Evolutionary conservation across 2,329 filamentous ascomycete species (phyloP), one percentile per base, ranked within the genome.

Genomic region (Neofusicoccum kwambonambiense): DNA sequence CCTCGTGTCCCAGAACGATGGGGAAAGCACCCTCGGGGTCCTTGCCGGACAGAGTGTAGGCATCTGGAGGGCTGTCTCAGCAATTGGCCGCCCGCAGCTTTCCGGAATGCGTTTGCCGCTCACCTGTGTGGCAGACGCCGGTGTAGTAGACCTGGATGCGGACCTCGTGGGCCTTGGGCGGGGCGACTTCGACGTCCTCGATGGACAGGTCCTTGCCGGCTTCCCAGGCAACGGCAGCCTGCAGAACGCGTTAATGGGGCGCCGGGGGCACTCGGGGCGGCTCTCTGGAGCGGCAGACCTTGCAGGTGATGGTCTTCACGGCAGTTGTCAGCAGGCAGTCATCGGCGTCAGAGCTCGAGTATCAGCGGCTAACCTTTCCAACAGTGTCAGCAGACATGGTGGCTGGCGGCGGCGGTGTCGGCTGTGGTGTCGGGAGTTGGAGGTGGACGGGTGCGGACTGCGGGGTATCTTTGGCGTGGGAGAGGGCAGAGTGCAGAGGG

Each of bases 81-180:
- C 61, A 31, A 57, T 34, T 41, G n/a, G n/a, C 4, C 7, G 22
- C 17, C 17, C 27, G n/a, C 42, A 34, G 15, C 47, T 19, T 17
- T 22, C 27, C 19, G 19, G 11, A 41, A 19, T 15, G 27, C 22
- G 11, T 39, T 12, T 39, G 37, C 17, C 15, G 44, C 74, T 45
- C 82, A 95, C 92, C 92, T 77, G 94, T 99, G 83, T 99, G 95
- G 85, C 95, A 99, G 77, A 99, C 95, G 81, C 95, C 95, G 62
- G 95, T 99, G 84, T 97, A 96, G 85, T 94, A 90, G 78, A 98
- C 92, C 84, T 98, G 83, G 76, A 99, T 97, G 74, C 95, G 92
- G 76, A 99, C 95, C 83, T 99, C 95, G 81, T 96, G 87, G 67
- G 94, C 93, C 80, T 86, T 89, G 66, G 95, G 95, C 68, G 94